Percentiles rank a stretch among this genome's conserved stretches.
phyloP scores from a whole-genome alignment of 2,329 filamentous ascomycete species.

The Sporothrix schenckii region DNA sequence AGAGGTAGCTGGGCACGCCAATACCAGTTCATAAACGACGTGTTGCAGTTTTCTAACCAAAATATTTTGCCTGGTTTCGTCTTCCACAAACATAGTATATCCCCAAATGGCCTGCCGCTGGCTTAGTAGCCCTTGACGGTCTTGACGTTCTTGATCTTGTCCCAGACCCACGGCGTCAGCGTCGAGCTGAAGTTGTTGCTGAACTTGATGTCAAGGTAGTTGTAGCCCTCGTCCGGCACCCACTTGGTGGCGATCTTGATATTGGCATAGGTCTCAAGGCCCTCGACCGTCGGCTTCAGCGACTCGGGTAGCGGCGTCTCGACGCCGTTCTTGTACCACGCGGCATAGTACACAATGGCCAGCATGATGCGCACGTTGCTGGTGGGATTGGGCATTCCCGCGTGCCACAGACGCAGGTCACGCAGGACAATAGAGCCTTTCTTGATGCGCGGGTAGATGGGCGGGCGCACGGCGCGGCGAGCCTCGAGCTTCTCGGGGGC shows the following conservation, averaged over 20 bases:
- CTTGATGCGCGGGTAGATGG: slow-evolving; percentile 42
- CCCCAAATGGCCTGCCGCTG: background rate
- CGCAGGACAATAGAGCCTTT: slow-evolving; percentile 59
- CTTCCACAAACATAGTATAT: too few relatives aligned
- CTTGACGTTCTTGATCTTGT: slow-evolving; percentile 32
- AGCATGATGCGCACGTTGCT: slow-evolving; percentile 31
- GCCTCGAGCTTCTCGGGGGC: slow-evolving; percentile 45
- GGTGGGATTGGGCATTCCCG: slow-evolving; percentile 34
- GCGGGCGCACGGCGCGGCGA: slow-evolving; percentile 53
- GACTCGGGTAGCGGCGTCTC: slow-evolving; percentile 29
- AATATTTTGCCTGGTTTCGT: background rate
- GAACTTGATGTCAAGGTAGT: slow-evolving; percentile 33
- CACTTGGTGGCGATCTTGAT: slow-evolving; percentile 32
- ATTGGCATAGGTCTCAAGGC: slow-evolving; percentile 29
- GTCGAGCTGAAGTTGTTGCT: slow-evolving; percentile 35
- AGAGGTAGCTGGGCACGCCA: background rate
- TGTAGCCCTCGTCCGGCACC: slow-evolving; percentile 32
- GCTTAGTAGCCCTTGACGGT: slow-evolving; percentile 34
- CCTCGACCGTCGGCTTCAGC: slow-evolving; percentile 27
- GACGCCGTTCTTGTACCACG: slow-evolving; percentile 34
- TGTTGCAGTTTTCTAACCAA: background rate
- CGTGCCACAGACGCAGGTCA: slow-evolving; percentile 59
- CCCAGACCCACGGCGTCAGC: slow-evolving; percentile 32
- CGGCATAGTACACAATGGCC: slow-evolving; percentile 32
- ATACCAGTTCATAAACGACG: background rate